These are phyloP conservation scores for Arachnomyces sp. DNA, from an alignment of 2,329 filamentous ascomycete genomes.

Conservation along the genomic window DNA sequence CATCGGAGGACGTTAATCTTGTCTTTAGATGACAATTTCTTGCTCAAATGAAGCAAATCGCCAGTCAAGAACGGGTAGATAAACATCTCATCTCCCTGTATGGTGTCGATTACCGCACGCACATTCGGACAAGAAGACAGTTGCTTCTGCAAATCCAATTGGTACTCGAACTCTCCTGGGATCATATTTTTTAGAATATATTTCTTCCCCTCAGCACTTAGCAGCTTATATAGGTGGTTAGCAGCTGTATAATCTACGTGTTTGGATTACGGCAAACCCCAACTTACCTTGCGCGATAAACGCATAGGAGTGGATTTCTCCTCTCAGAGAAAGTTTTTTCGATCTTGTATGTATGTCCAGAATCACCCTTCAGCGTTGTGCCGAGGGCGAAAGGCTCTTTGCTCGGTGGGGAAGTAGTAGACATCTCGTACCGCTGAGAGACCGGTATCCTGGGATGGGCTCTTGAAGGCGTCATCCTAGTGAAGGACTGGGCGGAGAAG, in stretches of 20 bases:
- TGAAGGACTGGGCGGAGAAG: not conserved
- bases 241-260: no score
- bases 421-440: conserved; percentile 1
- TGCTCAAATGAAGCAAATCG: conserved; percentile 14
- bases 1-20: conserved; percentile 12
- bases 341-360: conserved; percentile 8
- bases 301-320: conserved; percentile 7
- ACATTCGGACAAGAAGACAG: conserved; percentile 20
- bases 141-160: conserved; percentile 19
- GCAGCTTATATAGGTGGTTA: no score
- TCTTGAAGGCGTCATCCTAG: not conserved
- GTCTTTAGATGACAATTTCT: conserved; percentile 9
- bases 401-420: not conserved
- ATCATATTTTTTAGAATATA: conserved; percentile 20
- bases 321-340: conserved; percentile 8
- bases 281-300: conserved; percentile 9
- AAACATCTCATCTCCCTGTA: conserved; percentile 13
- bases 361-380: conserved; percentile 10
- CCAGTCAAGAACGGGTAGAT: conserved; percentile 15
- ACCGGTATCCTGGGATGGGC: not conserved
- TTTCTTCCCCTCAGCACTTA: conserved; percentile 8
- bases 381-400: conserved; percentile 6
- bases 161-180: conserved; percentile 24
- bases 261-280: no score
- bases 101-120: conserved; percentile 19